Evolutionary conservation across 768 basidiomycete genomes (phyloP).

Genomic region (Lentinula boryana): DNA sequence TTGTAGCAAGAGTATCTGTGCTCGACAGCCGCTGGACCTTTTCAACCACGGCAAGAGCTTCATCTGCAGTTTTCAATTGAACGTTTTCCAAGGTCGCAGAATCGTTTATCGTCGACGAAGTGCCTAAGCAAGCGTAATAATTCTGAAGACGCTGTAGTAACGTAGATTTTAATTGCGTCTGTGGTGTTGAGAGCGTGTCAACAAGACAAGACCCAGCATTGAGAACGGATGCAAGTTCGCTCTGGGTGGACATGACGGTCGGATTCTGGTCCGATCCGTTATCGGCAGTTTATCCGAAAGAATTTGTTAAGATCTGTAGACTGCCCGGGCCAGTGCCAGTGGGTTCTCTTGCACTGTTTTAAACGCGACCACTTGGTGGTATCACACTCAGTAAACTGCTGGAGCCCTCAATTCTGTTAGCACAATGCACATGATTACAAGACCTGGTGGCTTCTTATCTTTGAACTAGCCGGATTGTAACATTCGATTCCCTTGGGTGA

Average conservation of each 20-base stretch:
- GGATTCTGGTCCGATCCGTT: not conserved
- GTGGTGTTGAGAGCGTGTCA: conserved; percentile 3
- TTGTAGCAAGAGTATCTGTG: conserved; percentile 11
- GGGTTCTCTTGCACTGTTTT: too few relatives aligned
- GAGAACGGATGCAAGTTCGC: not conserved
- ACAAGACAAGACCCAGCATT: conserved; percentile 4
- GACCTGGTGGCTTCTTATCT: not conserved
- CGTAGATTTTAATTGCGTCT: conserved; percentile 26
- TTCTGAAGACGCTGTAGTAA: conserved; percentile 31
- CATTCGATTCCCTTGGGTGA: too few relatives aligned
- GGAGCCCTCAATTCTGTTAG: not conserved
- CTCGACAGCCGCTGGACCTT: conserved; percentile 40
- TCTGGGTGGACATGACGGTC: not conserved
- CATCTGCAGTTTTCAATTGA: conserved; percentile 48
- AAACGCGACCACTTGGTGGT: not conserved
- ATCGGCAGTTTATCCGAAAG: not conserved
- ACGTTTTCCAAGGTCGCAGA: conserved; percentile 30
- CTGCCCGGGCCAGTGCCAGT: not conserved
- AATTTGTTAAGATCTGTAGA: not conserved
- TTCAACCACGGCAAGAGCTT: conserved; percentile 45
- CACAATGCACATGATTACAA: not conserved
- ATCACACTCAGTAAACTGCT: too few relatives aligned
- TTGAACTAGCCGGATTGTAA: not conserved
- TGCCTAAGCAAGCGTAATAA: conserved; percentile 29
- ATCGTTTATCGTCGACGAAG: conserved; percentile 10